Evolutionary conservation across 2,329 filamentous ascomycete species (phyloP).

Genomic region (Daldinia sp.): DNA sequence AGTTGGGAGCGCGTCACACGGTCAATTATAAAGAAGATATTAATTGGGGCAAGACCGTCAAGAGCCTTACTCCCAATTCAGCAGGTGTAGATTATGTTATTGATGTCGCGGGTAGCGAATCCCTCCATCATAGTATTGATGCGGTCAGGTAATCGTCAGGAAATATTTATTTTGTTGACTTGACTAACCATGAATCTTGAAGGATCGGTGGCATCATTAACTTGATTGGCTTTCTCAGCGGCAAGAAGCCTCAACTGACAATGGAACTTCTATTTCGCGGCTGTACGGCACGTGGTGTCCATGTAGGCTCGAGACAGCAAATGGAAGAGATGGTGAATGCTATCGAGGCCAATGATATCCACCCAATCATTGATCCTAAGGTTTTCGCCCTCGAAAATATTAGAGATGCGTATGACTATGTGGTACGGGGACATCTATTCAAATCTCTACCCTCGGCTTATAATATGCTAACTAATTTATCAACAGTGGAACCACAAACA

Average conservation of each 20-base stretch:
- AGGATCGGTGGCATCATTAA: conserved; percentile 52
- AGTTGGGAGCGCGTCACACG: conserved; percentile 59
- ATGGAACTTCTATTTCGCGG: conserved; percentile 57
- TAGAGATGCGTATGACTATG: conserved; percentile 60
- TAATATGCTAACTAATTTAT: conserved; percentile 12
- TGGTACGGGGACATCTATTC: conserved; percentile 48
- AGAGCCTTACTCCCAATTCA: conserved; percentile 52
- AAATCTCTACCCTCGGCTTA: conserved; percentile 11
- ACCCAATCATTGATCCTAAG: conserved; percentile 51
- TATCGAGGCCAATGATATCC: conserved; percentile 54
- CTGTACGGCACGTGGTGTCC: conserved; percentile 53
- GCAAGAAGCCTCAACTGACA: conserved; percentile 55
- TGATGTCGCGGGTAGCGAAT: conserved; percentile 57
- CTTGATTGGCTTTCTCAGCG: conserved; percentile 54
- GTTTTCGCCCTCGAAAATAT: conserved; percentile 51
- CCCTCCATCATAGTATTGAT: conserved; percentile 55
- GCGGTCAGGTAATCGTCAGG: conserved; percentile 51
- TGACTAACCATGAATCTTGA: neutral
- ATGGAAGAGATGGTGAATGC: conserved; percentile 55
- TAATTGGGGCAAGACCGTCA: conserved; percentile 57
- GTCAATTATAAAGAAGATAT: conserved; percentile 58
- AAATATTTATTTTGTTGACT: too few relatives aligned
- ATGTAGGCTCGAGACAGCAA: conserved; percentile 51
- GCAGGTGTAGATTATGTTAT: conserved; percentile 57
- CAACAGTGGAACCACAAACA: conserved; percentile 59